Conservation (phyloP, 2,329 filamentous ascomycete genomes). For the Coniochaeta sp. region DNA sequence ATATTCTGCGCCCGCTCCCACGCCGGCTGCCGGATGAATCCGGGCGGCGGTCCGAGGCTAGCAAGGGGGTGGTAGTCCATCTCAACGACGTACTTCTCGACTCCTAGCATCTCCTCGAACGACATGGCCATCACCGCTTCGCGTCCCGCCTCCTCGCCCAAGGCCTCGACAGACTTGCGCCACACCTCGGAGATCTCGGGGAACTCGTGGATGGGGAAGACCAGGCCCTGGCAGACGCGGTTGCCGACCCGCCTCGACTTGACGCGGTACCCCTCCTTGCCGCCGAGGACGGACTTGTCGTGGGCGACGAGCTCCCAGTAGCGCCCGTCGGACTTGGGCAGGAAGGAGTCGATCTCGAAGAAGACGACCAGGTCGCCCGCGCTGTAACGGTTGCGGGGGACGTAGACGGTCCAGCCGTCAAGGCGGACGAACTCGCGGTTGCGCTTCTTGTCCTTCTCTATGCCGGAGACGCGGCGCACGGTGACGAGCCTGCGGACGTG, state of each 20-base stretch:
- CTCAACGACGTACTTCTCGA: constrained; percentile 19
- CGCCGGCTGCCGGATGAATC: constrained; percentile 19
- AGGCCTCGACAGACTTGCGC: constrained; percentile 8
- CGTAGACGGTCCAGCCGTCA: constrained; percentile 20
- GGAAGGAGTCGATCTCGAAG: constrained; percentile 24
- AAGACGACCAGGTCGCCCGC: constrained; percentile 20
- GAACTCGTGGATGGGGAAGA: constrained; percentile 14
- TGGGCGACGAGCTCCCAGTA: constrained; percentile 14
- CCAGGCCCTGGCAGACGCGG: constrained; percentile 19
- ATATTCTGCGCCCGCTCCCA: constrained; percentile 20
- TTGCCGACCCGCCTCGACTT: constrained; percentile 9
- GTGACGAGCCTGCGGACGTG: constrained; percentile 24
- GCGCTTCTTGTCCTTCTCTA: constrained; percentile 8
- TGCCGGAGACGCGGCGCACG: constrained; percentile 13
- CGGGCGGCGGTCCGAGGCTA: constrained; percentile 12
- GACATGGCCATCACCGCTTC: constrained; percentile 11
- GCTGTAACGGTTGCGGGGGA: constrained; percentile 5
- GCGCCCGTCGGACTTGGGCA: constrained; percentile 13
- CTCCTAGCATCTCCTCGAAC: constrained; percentile 17
- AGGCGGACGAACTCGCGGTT: constrained; percentile 11
- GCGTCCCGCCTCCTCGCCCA: constrained; percentile 7
- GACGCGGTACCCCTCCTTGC: constrained; percentile 16
- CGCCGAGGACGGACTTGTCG: constrained; percentile 3
- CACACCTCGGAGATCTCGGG: constrained; percentile 10
- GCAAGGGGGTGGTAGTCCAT: background rate